Percentiles rank a stretch among this genome's conserved stretches.
Evolutionary conservation across 805 yeast species (phyloP).

Genomic region (Torulaspora indica): DNA sequence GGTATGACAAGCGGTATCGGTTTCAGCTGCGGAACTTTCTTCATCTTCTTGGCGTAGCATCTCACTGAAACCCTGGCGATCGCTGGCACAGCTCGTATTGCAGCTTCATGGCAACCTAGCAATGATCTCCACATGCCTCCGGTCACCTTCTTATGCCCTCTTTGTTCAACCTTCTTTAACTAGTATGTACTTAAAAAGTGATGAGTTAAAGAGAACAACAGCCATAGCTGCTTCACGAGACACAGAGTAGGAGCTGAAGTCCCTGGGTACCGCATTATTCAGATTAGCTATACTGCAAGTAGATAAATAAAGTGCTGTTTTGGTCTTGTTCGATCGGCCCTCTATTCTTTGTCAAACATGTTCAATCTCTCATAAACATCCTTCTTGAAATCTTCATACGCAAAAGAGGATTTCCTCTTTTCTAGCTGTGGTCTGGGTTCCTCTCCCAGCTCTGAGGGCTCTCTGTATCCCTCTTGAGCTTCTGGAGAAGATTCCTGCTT

Average conservation of each 20-base stretch:
- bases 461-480: neutral
- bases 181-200: neutral
- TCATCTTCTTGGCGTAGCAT: constrained; percentile 1
- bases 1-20: constrained; percentile 47
- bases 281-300: constrained; percentile 5
- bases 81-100: neutral
- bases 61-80: neutral
- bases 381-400: constrained; percentile 33
- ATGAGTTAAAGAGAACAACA: neutral
- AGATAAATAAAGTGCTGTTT: neutral
- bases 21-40: constrained; percentile 11
- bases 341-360: constrained; percentile 21
- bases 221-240: neutral
- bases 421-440: constrained; percentile 9
- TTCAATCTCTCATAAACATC: constrained; percentile 30
- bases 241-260: neutral
- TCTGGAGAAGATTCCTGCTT: neutral
- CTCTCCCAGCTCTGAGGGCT: neutral
- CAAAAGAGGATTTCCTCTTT: constrained; percentile 28
- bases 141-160: neutral
- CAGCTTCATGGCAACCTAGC: neutral
- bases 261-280: neutral
- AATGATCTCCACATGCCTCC: constrained; percentile 2
- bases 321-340: too few relatives aligned
- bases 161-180: neutral